Evolutionary conservation across 1,284 basidiomycete species (phyloP).

Genomic region (Papiliotrema flavescens): DNA sequence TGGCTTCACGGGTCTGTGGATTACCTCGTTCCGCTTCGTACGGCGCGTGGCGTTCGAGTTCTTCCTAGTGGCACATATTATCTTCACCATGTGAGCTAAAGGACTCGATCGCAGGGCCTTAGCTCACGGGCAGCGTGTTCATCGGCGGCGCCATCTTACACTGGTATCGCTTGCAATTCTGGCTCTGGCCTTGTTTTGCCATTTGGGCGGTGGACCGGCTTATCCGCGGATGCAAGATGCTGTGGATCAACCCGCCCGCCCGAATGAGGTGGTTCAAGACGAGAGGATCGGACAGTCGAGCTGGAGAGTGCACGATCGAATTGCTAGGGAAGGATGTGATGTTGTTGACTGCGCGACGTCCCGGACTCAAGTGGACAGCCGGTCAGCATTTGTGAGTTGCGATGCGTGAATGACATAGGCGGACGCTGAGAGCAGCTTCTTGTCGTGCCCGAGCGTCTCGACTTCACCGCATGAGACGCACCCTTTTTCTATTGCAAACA

Average conservation of each 20-base stretch:
- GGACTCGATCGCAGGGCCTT: not conserved
- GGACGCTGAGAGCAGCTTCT: conserved; percentile 23
- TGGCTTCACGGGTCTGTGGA: conserved; percentile 51
- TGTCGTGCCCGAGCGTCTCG: conserved; percentile 37
- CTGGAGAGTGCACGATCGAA: conserved; percentile 45
- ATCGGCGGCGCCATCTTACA: conserved; percentile 39
- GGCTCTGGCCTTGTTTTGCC: conserved; percentile 39
- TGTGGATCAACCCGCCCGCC: conserved; percentile 53
- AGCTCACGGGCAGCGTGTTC: conserved; percentile 24
- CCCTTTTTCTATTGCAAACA: conserved; percentile 45
- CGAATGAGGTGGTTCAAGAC: conserved; percentile 1
- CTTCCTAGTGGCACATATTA: conserved; percentile 55
- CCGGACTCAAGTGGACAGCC: conserved; percentile 54
- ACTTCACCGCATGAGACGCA: conserved; percentile 39
- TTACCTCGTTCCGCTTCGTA: conserved; percentile 50
- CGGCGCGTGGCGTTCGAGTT: conserved; percentile 53
- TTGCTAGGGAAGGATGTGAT: conserved; percentile 55
- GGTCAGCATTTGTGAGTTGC: conserved; percentile 54
- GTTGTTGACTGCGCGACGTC: conserved; percentile 53
- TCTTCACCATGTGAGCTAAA: conserved; percentile 46
- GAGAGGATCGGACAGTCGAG: not conserved
- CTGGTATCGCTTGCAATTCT: conserved; percentile 31
- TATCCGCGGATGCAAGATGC: conserved; percentile 54
- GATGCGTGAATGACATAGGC: not conserved
- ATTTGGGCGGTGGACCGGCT: conserved; percentile 58